Evolutionary conservation across 345 rosid genomes (phyloP).

Genomic region (Orychophragmus violaceus): DNA sequence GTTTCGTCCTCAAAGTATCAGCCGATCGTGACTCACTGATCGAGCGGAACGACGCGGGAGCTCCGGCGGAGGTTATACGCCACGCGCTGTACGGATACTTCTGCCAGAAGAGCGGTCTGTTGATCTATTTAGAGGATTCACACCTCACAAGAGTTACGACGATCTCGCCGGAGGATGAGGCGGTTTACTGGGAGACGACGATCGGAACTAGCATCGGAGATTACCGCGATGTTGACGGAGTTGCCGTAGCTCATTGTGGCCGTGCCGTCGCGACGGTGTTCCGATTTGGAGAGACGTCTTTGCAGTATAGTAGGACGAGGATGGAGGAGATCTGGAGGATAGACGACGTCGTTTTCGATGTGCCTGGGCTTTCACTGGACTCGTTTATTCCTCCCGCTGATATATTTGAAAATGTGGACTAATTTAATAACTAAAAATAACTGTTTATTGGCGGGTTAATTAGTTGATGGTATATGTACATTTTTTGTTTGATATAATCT

Average conservation of each 20-base stretch:
- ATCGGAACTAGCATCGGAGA: conserved; percentile 86
- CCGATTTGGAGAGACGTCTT: conserved; percentile 65
- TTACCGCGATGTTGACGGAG: conserved; percentile 82
- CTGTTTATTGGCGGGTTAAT: conserved; percentile 18
- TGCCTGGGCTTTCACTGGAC: conserved; percentile 77
- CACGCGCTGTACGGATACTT: conserved; percentile 94
- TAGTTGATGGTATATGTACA: conserved; percentile 24
- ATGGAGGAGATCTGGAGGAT: conserved; percentile 94
- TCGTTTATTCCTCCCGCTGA: conserved; percentile 96
- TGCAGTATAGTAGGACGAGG: conserved; percentile 67
- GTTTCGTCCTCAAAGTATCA: conserved; percentile 80
- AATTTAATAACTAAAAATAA: not conserved
- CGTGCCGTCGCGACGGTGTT: conserved; percentile 86
- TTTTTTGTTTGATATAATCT: not conserved
- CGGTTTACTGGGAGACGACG: conserved; percentile 87
- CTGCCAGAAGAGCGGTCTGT: conserved; percentile 81
- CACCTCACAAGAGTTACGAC: conserved; percentile 73
- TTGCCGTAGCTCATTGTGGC: conserved; percentile 71
- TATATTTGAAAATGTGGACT: conserved; percentile 37
- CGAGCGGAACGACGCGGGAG: conserved; percentile 66
- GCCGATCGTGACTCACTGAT: conserved; percentile 71
- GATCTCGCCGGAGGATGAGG: conserved; percentile 49
- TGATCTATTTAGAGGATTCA: conserved; percentile 82
- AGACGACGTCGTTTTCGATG: conserved; percentile 88
- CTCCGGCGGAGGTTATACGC: conserved; percentile 81